These are phyloP conservation scores for Trametes sanguinea DNA, from an alignment of 768 basidiomycete genomes.

Conservation along the genomic window DNA sequence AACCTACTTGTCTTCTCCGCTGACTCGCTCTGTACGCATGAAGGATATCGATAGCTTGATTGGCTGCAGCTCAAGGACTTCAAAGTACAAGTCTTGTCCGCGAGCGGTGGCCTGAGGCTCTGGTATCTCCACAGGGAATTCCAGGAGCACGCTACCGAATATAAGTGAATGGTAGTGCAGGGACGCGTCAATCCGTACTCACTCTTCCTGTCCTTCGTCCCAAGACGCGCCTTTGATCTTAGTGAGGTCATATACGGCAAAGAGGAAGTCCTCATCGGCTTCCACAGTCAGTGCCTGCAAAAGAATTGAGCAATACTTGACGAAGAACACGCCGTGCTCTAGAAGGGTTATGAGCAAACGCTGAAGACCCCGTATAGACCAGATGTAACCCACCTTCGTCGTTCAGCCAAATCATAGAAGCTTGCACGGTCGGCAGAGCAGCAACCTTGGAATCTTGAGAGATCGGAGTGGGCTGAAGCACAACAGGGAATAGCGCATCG, in stretches of 20 bases:
- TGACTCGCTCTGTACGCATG: conserved; percentile 94
- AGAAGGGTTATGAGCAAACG: not conserved
- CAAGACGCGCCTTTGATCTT: conserved; percentile 92
- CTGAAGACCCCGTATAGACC: too few relatives aligned
- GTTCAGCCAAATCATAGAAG: conserved; percentile 86
- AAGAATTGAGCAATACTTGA: conserved; percentile 95
- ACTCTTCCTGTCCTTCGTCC: conserved; percentile 81
- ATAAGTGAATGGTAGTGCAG: too few relatives aligned
- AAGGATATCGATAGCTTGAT: conserved; percentile 92
- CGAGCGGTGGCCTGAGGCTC: conserved; percentile 67
- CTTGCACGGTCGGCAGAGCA: conserved; percentile 86
- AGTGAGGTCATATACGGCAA: conserved; percentile 87
- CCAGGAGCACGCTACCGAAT: conserved; percentile 63
- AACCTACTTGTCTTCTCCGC: conserved; percentile 87
- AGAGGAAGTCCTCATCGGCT: conserved; percentile 95
- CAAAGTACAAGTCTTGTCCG: conserved; percentile 90
- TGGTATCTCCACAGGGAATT: conserved; percentile 63
- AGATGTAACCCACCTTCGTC: conserved; percentile 69
- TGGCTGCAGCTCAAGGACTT: conserved; percentile 92
- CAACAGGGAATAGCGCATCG: conserved; percentile 92
- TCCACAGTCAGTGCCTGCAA: conserved; percentile 94
- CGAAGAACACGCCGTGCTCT: conserved; percentile 98
- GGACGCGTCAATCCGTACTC: conserved; percentile 29
- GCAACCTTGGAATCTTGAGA: conserved; percentile 74
- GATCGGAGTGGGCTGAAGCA: conserved; percentile 91